Conservation (phyloP, 208 protist genomes). For the Blechomonas ayalai region DNA sequence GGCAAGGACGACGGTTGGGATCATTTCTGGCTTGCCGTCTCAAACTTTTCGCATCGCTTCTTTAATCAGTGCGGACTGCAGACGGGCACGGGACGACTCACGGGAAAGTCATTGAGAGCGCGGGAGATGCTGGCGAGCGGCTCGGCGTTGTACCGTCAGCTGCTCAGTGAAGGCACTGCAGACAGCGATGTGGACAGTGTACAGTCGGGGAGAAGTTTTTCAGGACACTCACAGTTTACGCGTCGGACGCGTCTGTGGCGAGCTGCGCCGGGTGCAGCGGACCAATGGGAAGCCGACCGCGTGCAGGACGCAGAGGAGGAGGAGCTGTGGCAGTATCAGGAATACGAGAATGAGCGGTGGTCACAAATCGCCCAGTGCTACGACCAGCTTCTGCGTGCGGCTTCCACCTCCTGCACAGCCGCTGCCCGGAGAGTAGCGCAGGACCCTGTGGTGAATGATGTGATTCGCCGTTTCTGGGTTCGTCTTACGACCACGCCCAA, state of each 20-base stretch:
- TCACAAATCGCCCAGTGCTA: slow-evolving; percentile 54
- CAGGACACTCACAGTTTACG: too few relatives aligned
- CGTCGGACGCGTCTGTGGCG: too few relatives aligned
- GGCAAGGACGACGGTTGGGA: slow-evolving; percentile 4
- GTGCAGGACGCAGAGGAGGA: slow-evolving; percentile 10
- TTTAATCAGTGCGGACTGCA: too few relatives aligned
- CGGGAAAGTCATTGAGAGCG: too few relatives aligned
- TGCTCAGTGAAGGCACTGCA: neutral
- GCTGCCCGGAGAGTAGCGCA: slow-evolving; percentile 19
- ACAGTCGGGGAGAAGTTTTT: too few relatives aligned
- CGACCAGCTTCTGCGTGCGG: slow-evolving; percentile 42
- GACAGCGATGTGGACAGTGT: neutral
- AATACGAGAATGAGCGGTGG: slow-evolving; percentile 51
- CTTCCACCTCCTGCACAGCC: slow-evolving; percentile 9
- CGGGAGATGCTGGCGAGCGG: too few relatives aligned
- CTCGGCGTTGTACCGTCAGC: too few relatives aligned
- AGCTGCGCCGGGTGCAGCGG: too few relatives aligned
- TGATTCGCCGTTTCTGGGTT: slow-evolving; percentile 78
- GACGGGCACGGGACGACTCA: too few relatives aligned
- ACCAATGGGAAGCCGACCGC: slow-evolving; percentile 4
- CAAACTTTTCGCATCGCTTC: too few relatives aligned
- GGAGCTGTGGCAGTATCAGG: slow-evolving; percentile 24
- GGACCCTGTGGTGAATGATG: slow-evolving; percentile 55
- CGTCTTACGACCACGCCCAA: slow-evolving; percentile 71
- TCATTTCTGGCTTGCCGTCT: too few relatives aligned